Conservation (phyloP, 768 basidiomycete genomes). For the Auriculariales sp. region DNA sequence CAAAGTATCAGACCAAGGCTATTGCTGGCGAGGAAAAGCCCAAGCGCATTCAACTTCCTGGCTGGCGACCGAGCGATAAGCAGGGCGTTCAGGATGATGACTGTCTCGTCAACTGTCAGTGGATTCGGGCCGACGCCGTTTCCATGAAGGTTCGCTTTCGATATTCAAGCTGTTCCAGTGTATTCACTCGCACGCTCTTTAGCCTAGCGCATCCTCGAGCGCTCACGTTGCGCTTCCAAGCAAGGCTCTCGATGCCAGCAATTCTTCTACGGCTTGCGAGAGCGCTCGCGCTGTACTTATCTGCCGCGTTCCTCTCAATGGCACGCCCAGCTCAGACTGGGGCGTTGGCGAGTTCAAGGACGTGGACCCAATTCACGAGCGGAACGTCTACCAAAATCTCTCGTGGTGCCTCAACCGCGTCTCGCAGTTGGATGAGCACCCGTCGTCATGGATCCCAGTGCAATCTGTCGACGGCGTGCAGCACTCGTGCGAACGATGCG, state of each 20-base stretch:
- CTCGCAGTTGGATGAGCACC: conserved; percentile 52
- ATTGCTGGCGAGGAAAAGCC: no score
- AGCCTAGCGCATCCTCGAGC: conserved; percentile 39
- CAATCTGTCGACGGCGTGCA: conserved; percentile 26
- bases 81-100: conserved; percentile 28
- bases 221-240: conserved; percentile 56
- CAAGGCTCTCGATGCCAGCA: conserved; percentile 32
- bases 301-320: conserved; percentile 56
- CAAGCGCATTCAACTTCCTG: no score
- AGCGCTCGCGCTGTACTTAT: conserved; percentile 67
- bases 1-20: no score
- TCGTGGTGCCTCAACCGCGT: conserved; percentile 84
- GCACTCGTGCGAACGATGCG: conserved; percentile 62
- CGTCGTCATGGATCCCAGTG: conserved; percentile 53
- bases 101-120: conserved; percentile 48
- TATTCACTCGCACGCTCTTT: not conserved
- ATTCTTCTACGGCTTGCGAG: conserved; percentile 48
- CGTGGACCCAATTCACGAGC: conserved; percentile 78
- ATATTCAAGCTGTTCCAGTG: not conserved
- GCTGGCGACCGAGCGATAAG: conserved; percentile 60
- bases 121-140: conserved; percentile 36
- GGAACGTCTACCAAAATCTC: conserved; percentile 60
- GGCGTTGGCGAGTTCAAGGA: conserved; percentile 56
- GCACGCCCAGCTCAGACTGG: conserved; percentile 70
- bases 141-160: conserved; percentile 35